Percentiles rank a stretch among this genome's conserved stretches.
Conservation (phyloP, 768 basidiomycete genomes). For the Lentinula detonsa region DNA sequence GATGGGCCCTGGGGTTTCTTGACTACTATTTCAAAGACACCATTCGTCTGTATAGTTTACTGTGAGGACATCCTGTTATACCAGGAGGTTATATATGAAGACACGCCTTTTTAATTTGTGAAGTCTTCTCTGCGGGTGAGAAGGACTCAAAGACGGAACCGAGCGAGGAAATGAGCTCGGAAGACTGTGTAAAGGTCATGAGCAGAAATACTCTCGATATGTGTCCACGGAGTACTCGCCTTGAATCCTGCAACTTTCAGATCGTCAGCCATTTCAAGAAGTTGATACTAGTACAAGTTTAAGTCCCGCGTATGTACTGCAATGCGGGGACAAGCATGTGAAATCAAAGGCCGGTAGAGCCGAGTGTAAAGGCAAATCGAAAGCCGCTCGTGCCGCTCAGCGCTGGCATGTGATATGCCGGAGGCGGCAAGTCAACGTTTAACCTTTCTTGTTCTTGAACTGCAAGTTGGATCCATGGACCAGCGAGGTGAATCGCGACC, state of each 20-base stretch:
- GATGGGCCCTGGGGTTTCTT: constrained; percentile 54
- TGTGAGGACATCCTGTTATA: neutral
- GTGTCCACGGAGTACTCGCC: constrained; percentile 25
- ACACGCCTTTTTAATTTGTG: constrained; percentile 70
- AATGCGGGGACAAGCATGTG: neutral
- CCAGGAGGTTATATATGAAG: neutral
- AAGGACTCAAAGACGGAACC: constrained; percentile 43
- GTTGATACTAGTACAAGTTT: neutral
- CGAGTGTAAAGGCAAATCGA: neutral
- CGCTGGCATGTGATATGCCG: neutral
- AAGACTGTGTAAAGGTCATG: constrained; percentile 40
- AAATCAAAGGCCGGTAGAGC: neutral
- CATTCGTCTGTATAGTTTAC: constrained; percentile 55
- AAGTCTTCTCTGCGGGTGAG: constrained; percentile 56
- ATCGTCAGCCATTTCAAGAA: constrained; percentile 27
- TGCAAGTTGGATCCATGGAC: neutral
- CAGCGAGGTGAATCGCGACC: neutral
- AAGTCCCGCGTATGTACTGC: neutral
- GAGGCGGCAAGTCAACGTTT: neutral
- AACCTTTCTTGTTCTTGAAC: neutral
- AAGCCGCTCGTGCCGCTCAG: neutral
- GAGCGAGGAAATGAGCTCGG: constrained; percentile 55
- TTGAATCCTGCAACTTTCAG: constrained; percentile 74
- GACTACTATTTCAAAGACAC: constrained; percentile 81
- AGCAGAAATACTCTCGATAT: neutral